Base-by-base conservation (phyloP, 768 basidiomycete genomes). In the Podaxis carcinomalis region DNA sequence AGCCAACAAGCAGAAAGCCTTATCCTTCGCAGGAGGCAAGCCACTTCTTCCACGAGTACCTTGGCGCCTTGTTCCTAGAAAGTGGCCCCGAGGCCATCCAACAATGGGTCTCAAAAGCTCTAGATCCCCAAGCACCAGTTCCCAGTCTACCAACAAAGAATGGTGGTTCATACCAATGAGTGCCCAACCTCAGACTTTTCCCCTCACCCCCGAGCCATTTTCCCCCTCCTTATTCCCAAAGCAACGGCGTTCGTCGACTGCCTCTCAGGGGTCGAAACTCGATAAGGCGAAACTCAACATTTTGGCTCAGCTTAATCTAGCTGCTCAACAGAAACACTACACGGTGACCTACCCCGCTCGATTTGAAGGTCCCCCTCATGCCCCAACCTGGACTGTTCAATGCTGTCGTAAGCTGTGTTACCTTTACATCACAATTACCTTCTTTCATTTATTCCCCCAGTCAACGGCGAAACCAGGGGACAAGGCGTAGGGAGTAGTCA, bases 251-350 rank as follows among this genome's bases (percentile, higher is more conserved):
- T n/a, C 40, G 16, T 42, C 16, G 19, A 14, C 40, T 7, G 19
- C n/a, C n/a, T 42, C 40, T n/a, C 40, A 14, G 40, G 13, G 11
- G 40, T 42, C 40, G 27, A 70, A 46, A 23, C 25, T 49, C 28
- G 57, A 39, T 2, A 68, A 68, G 9, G 67, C 69, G 13, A 71
- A 47, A 69, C 56, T 67, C 68, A 64, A 66, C 37, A 64, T 71
- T 5, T 61, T 86, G 58, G 78, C 82, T 3, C 71, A 79, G 28
- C 75, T 83, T 32, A 83, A 83, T 63, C 82, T 85, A 65, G 80
- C 78, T 7, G 83, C 83, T 27, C 63, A 74, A 3, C 83, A 85
- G 63, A 78, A 73, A 19, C 74, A 78, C 11, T 58, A 74, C 19
- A 47, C 56, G 7, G 71, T 86, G 14, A 76, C 72, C 19, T 87